Evolutionary conservation across 306 rosid genomes (phyloP).

Genomic region (Cucumis cinereus): DNA sequence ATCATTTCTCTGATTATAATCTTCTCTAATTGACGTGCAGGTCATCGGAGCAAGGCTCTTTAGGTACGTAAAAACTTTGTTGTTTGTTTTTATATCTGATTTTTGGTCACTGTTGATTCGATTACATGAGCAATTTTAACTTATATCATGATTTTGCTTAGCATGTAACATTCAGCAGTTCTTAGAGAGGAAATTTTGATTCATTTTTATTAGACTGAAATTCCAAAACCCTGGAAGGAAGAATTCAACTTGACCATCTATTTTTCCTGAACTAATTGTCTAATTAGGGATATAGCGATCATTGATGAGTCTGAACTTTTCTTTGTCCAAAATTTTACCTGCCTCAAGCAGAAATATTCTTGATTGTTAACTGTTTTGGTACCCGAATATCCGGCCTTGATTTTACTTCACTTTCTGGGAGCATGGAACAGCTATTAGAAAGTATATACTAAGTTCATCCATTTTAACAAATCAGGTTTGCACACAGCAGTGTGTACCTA

Average conservation of each 20-base stretch:
- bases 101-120: neutral
- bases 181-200: neutral
- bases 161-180: neutral
- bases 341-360: neutral
- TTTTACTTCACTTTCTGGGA: neutral
- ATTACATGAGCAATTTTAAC: neutral
- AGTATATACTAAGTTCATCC: neutral
- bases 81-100: neutral
- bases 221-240: neutral
- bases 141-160: neutral
- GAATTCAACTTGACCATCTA: neutral
- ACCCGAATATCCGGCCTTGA: neutral
- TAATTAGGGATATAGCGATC: neutral
- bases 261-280: neutral
- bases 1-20: neutral
- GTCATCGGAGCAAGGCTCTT: slow-evolving; percentile 67
- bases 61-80: slow-evolving; percentile 44
- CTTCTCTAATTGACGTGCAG: slow-evolving; percentile 23
- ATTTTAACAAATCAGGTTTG: slow-evolving; percentile 39
- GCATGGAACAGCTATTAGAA: neutral
- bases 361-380: neutral
- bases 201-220: neutral
- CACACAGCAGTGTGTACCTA: slow-evolving; percentile 55
- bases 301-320: neutral
- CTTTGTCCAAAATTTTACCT: neutral